Evolutionary conservation across 2,329 filamentous ascomycete genomes (phyloP), one percentile per base, ranked within the genome.

Genomic region (Leptoxyphium fumago): DNA sequence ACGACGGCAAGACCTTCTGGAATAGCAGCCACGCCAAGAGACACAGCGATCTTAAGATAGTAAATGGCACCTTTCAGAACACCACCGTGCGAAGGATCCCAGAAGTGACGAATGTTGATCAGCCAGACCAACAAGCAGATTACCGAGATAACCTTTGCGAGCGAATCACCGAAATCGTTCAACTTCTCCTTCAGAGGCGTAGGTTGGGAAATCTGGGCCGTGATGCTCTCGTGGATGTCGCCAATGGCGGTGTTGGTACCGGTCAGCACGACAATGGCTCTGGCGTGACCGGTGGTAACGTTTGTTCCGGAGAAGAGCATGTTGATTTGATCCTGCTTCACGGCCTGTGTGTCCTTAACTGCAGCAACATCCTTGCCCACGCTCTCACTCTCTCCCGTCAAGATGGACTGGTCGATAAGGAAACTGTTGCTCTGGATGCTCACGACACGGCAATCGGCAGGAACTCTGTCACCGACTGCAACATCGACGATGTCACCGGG

Each of bases 231-330:
- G 62, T 98, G 91, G 51, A 98, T 98, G 62, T 95, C 91, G 56
- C 91, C 91, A 65, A 98, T 98, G 32, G 91, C 91, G 21, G 91
- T 98, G 58, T 78, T 84, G 40, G 80, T 75, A 52, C 91, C 91
- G 14, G 91, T 98, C 59, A 94, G 66, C 49, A 87, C 88, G 21
- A 98, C 91, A 43, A 96, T 69, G 38, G 91, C 91, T 55, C 78
- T 88, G 42, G 91, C 93, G 62, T 89, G 85, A 49, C 91, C 91
- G 51, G 84, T 94, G 15, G 95, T 89, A 14, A 98, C 87, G 2
- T 91, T 96, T 5, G 93, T 98, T 56, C 93, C 93, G 1, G 93
- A 98, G 68, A 98, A 98, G 48, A 98, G 74, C 77, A 94, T 95
- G 65, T 98, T 98, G 69, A 83, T 69, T 69, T 96, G 91, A 62